A percentile compares a stretch with the other conserved stretches of the same genome.
Evolutionary conservation across 306 rosid species (phyloP).

Genomic region (Casuarina glauca): DNA sequence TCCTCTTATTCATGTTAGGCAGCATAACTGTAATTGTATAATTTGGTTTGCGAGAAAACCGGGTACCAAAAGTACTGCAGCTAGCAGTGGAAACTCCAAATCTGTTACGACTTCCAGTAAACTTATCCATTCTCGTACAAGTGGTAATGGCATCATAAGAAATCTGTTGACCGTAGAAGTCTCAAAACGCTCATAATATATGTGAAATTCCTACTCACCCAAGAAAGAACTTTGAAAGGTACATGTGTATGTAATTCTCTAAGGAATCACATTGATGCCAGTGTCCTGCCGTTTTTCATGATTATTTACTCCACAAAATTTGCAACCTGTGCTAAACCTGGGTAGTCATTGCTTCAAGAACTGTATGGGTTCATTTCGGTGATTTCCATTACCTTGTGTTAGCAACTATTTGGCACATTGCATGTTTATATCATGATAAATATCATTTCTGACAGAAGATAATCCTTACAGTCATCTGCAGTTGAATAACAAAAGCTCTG

Average conservation of each 20-base stretch:
- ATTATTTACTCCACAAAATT: constrained; percentile 12
- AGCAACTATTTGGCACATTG: neutral
- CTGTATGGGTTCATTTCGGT: constrained; percentile 16
- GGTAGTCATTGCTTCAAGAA: constrained; percentile 23
- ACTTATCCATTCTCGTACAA: neutral
- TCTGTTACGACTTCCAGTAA: neutral
- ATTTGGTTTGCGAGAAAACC: neutral
- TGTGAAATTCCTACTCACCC: no score
- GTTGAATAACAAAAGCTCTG: no score
- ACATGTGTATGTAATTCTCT: neutral
- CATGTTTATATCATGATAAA: neutral
- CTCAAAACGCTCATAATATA: no score
- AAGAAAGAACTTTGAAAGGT: neutral
- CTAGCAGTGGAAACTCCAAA: neutral
- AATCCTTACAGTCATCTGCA: no score
- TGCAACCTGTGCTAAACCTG: neutral
- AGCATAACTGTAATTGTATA: neutral
- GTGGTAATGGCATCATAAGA: neutral
- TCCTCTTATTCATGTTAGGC: neutral
- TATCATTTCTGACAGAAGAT: no score
- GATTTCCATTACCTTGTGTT: constrained; percentile 19
- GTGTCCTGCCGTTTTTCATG: constrained; percentile 20
- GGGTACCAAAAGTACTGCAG: neutral
- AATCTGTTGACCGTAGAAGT: neutral
- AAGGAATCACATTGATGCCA: constrained; percentile 2